Evolutionary conservation across 306 rosid species (phyloP), one percentile per base, ranked within the genome.

Genomic region (Pyrus betulifolia): DNA sequence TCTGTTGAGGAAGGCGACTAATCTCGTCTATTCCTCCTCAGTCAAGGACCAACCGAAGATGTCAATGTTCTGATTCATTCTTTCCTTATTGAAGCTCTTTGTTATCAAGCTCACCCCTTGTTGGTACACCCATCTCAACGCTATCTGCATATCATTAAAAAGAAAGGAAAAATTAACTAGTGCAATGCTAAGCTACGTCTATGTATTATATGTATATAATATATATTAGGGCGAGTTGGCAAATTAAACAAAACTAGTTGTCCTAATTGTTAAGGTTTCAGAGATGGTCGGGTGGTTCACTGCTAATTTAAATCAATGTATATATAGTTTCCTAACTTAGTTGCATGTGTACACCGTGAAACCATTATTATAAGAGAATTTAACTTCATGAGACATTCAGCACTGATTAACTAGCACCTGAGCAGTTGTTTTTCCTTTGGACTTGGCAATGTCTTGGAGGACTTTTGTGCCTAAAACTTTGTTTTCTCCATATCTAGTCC

Each of bases 61-160:
- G 52, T 85, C 73, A 5, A 88, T 25, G 85, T 85, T 88, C 63
- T 81, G 28, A 40, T 22, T 84, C 85, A 88, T 81, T 64, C 89
- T 74, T 17, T 83, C 87, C 51, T 76, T 83, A 72, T 85, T 77
- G 78, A 15, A 82, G 60, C 89, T 85, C 78, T 88, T 88, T 21
- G 72, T 58, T 45, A 79, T 82, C n/a, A 84, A 22, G 71, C 85
- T 82, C 63, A 74, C 90, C 12, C 85, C 88, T 79, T 82, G 84
- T 45, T 82, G 85, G 31, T 81, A 83, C 10, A 79, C 74, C 91
- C 91, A 87, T 77, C 87, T 85, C 79, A 87, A 69, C 17, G 86
- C 55, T 35, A 87, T 78, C 89, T 82, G 67, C 70, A 69, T 14
- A 59, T 59, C 21, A 51, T 51, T 17, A 51, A 51, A 51, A 51